Conservation (phyloP, 2,329 filamentous ascomycete genomes). For the Fusarium pininemorale region DNA sequence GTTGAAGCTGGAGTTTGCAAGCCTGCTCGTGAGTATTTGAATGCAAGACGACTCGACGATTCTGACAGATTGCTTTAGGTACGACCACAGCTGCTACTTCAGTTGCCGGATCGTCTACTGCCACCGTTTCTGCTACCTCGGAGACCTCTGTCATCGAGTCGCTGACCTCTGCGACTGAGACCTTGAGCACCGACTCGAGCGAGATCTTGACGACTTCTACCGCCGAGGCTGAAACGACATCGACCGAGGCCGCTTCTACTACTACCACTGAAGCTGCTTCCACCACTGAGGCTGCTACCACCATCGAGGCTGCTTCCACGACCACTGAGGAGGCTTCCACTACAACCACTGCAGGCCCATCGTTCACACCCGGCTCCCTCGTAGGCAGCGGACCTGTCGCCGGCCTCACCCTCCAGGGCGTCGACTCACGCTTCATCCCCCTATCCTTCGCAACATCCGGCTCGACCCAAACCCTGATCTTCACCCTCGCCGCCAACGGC, state of each 20-base stretch:
- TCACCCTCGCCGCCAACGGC: not conserved
- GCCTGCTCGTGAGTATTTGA: not conserved
- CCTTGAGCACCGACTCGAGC: not conserved
- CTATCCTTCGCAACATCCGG: not conserved
- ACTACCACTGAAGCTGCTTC: not conserved
- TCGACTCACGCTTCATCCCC: not conserved
- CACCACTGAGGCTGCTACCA: not conserved
- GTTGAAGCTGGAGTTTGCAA: slow-evolving; percentile 14
- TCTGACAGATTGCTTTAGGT: not conserved
- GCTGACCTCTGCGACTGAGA: not conserved
- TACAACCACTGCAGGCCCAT: not conserved
- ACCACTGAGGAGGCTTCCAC: not conserved
- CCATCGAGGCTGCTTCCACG: not conserved
- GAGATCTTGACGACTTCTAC: not conserved
- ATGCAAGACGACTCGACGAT: accelerated
- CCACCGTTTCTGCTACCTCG: not conserved
- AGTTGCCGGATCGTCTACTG: not conserved
- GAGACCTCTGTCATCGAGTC: not conserved
- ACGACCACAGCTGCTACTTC: not conserved
- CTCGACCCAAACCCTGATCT: not conserved
- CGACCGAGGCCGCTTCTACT: not conserved
- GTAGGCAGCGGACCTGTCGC: not conserved
- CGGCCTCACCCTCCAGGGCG: not conserved
- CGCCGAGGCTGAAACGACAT: not conserved
- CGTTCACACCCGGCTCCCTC: not conserved